Evolutionary conservation across 345 rosid species (phyloP), one percentile per base, ranked within the genome.

Genomic region (Citrus trifoliata): DNA sequence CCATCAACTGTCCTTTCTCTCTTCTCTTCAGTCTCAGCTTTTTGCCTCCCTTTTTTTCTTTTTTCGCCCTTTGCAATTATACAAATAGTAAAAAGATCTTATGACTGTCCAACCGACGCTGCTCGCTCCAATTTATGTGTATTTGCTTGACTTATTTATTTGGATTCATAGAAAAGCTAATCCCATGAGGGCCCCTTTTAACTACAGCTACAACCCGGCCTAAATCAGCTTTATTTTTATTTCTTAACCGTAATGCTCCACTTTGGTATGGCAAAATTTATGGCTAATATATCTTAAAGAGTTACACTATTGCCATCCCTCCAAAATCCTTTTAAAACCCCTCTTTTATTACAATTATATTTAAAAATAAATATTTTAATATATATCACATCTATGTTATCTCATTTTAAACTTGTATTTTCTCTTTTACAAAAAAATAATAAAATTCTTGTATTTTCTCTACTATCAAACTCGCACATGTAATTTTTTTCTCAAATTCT

Each of bases 1-100:
- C 76, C 59, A 75, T 68, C 77, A 75, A 70, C 51, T 79, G 79
- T 81, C 76, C 24, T 73, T 71, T 82, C 79, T n/a, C 30, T 10
- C 61, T n/a, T 40, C 56, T 40, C 69, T 24, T 65, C 21, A 19
- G 9, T 65, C 28, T 7, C 62, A 21, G 37, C 22, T 33, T 16
- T 27, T 28, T 30, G 38, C 40, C 68, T 18, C 4, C 12, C 5
- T 37, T 19, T 0, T 27, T 7, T 22, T 4, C 30, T n/a, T 13
- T 2, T 28, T 10, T 24, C 16, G 37, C 62, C 63, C 63, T 4
- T 37, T 53, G 66, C 65, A 70, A 69, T 62, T 33, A 75, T 61
- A 35, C 14, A 62, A 70, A 70, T 25, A 58, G 73, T 42, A 22
- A 77, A 58, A 58, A 69, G 18, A 60, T 13, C 38, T 70, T 2